phyloP scores from a whole-genome alignment of 257 asterid genomes.

The Fraxinus pennsylvanica region DNA sequence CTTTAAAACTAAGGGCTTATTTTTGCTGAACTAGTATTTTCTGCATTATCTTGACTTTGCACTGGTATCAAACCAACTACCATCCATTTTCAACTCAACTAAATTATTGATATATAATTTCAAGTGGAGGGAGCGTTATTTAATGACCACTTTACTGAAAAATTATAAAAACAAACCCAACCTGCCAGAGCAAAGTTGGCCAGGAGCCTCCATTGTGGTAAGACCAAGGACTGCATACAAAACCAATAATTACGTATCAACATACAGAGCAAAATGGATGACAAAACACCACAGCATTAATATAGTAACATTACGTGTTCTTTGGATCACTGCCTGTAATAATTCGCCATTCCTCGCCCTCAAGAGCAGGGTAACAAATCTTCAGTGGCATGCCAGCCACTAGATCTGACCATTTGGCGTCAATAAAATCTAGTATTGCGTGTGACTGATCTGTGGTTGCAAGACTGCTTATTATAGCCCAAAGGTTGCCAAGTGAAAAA shows the following conservation, averaged over 20 bases:
- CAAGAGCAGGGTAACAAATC: constrained; percentile 79
- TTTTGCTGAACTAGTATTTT: not conserved
- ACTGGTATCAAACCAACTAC: not conserved
- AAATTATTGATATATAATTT: not conserved
- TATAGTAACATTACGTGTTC: constrained; percentile 57
- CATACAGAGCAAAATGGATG: constrained; percentile 1
- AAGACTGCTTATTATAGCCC: constrained; percentile 69
- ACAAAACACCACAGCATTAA: not conserved
- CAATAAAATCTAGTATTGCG: constrained; percentile 71
- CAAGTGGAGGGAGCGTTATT: not conserved
- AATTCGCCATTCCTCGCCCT: constrained; percentile 77
- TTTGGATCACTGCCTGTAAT: constrained; percentile 82
- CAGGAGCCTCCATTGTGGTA: constrained; percentile 87
- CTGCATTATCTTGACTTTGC: not conserved
- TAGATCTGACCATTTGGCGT: constrained; percentile 73
- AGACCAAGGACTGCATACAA: constrained; percentile 79
- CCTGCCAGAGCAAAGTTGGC: constrained; percentile 95
- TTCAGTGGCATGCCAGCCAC: constrained; percentile 79
- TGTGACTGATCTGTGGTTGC: constrained; percentile 73
- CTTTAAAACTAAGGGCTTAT: not conserved
- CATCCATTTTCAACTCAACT: not conserved
- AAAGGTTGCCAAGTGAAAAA: constrained; percentile 74
- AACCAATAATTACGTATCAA: constrained; percentile 17
- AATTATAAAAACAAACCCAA: constrained; percentile 13
- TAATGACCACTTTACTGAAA: not conserved